Base-by-base conservation (phyloP, 108 stramenopile species). In the Cyclotella atomus region DNA sequence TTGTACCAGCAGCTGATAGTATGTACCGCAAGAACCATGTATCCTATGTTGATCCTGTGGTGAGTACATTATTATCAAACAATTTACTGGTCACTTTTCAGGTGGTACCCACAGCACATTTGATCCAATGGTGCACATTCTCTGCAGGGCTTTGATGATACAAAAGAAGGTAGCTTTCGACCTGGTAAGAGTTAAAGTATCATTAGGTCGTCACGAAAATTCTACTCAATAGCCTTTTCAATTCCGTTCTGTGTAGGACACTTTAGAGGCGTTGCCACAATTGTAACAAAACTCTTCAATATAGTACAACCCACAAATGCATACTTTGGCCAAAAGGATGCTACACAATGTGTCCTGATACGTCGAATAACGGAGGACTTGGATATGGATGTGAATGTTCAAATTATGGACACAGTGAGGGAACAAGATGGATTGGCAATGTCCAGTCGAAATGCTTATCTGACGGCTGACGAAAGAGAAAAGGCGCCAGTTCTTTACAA, bases 261-360 rank as follows among this genome's bases (percentile, higher is more conserved):
- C 74, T 98, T 99, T 81, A 90, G 93, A 20, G 99, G 99, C 41
- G 98, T 99, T 3, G 94, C 97, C 12, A 99, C 99, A 7, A 88
- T 99, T 44, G 99, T 99, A 15, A 94, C 96, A 0, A 99, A 99
- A 79, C 90, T 99, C 3, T 95, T 98, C 84, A 97, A 98, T 79
- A 90, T 97, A 68, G 96, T 97, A 25, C 84, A 90, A 76, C 95
- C 97, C 41, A 88, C 86, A 3, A 87, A 83, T 66, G 95, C 96
- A 6, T 98, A 94, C 79, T 98, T 99, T 83, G 99, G 99, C 16
- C 98, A 98, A 74, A 99, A 99, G 80, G 99, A 99, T 83, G 97
- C 96, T 5, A 90, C 92, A 6, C 99, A 99, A 75, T 97, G 96
- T 74, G 83, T 89, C 44, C 70, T 98, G 16, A 90, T 99, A 25